These are phyloP conservation scores for Paraphaeosphaeria minitans DNA, from an alignment of 2,329 filamentous ascomycete species.

Conservation along the genomic window DNA sequence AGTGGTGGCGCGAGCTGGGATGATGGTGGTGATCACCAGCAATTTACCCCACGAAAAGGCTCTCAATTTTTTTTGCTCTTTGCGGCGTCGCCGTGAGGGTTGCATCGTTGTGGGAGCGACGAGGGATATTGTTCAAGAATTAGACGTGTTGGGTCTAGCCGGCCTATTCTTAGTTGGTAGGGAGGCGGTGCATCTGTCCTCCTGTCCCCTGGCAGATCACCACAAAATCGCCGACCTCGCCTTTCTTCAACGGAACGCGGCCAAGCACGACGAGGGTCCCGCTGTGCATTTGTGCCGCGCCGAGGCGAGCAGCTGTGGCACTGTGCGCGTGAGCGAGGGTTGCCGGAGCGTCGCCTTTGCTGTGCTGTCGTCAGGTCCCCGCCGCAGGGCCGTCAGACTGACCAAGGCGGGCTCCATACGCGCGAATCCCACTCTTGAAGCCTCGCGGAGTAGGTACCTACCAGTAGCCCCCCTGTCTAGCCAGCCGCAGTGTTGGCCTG, in stretches of 20 bases:
- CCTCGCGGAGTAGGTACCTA: no score
- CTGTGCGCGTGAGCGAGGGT: constrained; percentile 11
- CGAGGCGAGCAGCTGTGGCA: constrained; percentile 18
- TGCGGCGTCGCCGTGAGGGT: constrained; percentile 4
- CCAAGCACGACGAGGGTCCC: constrained; percentile 3
- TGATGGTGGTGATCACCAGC: neutral
- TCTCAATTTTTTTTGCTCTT: constrained; percentile 2
- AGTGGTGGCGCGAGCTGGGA: neutral
- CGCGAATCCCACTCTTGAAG: constrained; percentile 30
- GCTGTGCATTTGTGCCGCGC: constrained; percentile 2
- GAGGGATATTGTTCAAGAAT: neutral
- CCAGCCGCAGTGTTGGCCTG: constrained; percentile 25
- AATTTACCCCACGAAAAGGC: constrained; percentile 3
- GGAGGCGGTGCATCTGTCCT: constrained; percentile 7
- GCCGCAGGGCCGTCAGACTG: constrained; percentile 25
- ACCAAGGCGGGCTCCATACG: constrained; percentile 27
- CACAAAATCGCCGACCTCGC: constrained; percentile 6
- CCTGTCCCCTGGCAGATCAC: constrained; percentile 2
- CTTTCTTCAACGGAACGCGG: constrained; percentile 5
- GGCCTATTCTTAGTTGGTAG: constrained; percentile 11
- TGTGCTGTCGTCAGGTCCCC: constrained; percentile 25
- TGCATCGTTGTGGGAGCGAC: neutral
- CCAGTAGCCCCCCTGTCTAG: constrained; percentile 27
- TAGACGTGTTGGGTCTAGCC: neutral
- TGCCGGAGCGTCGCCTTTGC: neutral